Evolutionary conservation across 2,329 filamentous ascomycete genomes (phyloP).

Genomic region (Hymenoscyphus fraxineus): DNA sequence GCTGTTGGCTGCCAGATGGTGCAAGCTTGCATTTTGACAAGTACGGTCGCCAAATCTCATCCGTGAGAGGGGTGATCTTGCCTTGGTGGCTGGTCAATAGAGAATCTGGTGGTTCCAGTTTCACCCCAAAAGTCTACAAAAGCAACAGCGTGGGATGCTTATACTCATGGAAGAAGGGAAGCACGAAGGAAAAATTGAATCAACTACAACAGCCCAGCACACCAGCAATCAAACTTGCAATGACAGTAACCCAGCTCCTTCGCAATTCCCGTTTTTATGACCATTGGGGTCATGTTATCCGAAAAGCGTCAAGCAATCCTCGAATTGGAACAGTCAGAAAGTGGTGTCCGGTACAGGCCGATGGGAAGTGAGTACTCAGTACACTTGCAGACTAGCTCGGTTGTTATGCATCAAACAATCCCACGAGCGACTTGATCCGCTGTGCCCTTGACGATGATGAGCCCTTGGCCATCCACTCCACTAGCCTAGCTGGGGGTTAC

Average conservation of each 20-base stretch:
- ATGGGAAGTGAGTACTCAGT: background rate
- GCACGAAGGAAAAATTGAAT: background rate
- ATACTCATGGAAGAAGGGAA: background rate
- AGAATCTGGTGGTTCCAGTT: background rate
- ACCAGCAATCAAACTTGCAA: background rate
- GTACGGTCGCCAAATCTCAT: background rate
- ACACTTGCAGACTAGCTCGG: conserved; percentile 7
- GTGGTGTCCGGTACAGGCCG: conserved; percentile 13
- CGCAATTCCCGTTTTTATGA: too few species aligned
- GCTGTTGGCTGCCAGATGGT: background rate
- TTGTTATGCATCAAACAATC: background rate
- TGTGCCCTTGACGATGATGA: background rate
- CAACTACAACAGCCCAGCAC: background rate
- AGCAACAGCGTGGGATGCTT: background rate
- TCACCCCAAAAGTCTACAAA: background rate
- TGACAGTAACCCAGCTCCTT: background rate
- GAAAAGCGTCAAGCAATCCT: background rate
- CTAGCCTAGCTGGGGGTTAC: conserved; percentile 3
- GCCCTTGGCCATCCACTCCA: background rate
- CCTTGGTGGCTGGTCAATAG: background rate
- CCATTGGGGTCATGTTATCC: background rate
- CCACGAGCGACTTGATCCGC: conserved; percentile 2
- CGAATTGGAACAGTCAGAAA: background rate
- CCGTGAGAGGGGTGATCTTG: background rate
- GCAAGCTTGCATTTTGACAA: background rate